A percentile compares a stretch with the other conserved stretches of the same genome.
phyloP scores from a whole-genome alignment of 1,139 yeast genomes.

The Suhomyces bolitotheri region DNA sequence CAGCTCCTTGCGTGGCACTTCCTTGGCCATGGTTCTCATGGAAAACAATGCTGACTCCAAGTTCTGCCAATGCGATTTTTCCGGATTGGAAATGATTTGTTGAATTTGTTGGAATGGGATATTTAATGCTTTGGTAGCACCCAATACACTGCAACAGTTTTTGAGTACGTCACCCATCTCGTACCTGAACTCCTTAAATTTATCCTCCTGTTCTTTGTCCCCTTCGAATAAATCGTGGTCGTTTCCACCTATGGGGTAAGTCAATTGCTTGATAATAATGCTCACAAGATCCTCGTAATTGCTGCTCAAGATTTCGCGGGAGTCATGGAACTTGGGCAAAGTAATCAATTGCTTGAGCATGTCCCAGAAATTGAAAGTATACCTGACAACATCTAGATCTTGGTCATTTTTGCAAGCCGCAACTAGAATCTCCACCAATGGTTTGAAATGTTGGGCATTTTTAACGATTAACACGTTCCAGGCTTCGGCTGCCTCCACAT shows the following conservation, averaged over 20 bases:
- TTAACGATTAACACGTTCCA: constrained; percentile 90
- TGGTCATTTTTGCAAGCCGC: constrained; percentile 63
- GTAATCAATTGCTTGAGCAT: constrained; percentile 71
- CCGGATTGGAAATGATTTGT: constrained; percentile 34
- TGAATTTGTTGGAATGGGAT: constrained; percentile 61
- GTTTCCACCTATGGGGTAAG: constrained; percentile 62
- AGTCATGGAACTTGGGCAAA: constrained; percentile 60
- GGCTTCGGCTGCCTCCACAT: constrained; percentile 91
- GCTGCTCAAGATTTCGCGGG: constrained; percentile 58
- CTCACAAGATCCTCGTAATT: constrained; percentile 64
- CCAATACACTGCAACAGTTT: constrained; percentile 90
- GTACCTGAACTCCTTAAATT: constrained; percentile 89
- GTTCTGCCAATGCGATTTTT: constrained; percentile 65
- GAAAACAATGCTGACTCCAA: constrained; percentile 90
- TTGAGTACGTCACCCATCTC: constrained; percentile 96
- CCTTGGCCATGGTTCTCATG: constrained; percentile 93
- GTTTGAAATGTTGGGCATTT: constrained; percentile 67
- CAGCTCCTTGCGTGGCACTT: constrained; percentile 69
- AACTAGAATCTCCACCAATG: constrained; percentile 73
- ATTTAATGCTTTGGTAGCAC: constrained; percentile 65
- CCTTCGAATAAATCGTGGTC: constrained; percentile 53
- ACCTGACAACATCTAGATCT: constrained; percentile 85
- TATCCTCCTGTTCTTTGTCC: constrained; percentile 83
- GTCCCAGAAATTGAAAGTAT: constrained; percentile 93
- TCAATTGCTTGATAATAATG: constrained; percentile 69